Evolutionary conservation across 805 yeast species (phyloP).

Genomic region (Saturnispora ahearnii): DNA sequence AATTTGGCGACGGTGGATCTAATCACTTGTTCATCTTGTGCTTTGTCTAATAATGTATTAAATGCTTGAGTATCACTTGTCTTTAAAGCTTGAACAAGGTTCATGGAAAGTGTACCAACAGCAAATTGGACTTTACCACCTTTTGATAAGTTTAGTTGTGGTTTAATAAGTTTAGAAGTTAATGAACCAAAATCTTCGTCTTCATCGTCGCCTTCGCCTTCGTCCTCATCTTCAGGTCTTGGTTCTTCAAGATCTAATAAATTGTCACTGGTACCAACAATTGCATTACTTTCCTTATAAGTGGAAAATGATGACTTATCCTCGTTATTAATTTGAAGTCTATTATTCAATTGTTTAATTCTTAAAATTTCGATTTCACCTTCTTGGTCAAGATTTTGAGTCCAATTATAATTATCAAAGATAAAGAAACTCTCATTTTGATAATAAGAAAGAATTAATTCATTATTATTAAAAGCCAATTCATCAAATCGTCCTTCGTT

Average conservation of each 20-base stretch:
- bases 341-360: conserved; percentile 20
- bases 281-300: conserved; percentile 23
- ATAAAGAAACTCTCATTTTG: conserved; percentile 50
- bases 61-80: conserved; percentile 79
- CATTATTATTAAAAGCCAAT: conserved; percentile 23
- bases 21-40: conserved; percentile 41
- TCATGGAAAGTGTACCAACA: conserved; percentile 71
- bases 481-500: conserved; percentile 23
- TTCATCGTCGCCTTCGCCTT: conserved; percentile 37
- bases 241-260: conserved; percentile 44
- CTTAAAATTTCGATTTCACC: conserved; percentile 17
- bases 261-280: conserved; percentile 41
- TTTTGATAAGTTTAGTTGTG: conserved; percentile 17
- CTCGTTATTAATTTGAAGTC: conserved; percentile 36
- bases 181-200: conserved; percentile 29
- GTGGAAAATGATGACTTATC: conserved; percentile 15
- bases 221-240: conserved; percentile 37
- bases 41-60: conserved; percentile 62
- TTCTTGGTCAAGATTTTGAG: conserved; percentile 18
- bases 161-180: conserved; percentile 43
- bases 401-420: conserved; percentile 50
- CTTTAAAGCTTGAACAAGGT: conserved; percentile 81
- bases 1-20: conserved; percentile 41
- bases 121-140: conserved; percentile 41
- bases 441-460: conserved; percentile 46